These are phyloP conservation scores for Solanum bulbocastanum DNA, from an alignment of 257 asterid species.

Conservation along the genomic window DNA sequence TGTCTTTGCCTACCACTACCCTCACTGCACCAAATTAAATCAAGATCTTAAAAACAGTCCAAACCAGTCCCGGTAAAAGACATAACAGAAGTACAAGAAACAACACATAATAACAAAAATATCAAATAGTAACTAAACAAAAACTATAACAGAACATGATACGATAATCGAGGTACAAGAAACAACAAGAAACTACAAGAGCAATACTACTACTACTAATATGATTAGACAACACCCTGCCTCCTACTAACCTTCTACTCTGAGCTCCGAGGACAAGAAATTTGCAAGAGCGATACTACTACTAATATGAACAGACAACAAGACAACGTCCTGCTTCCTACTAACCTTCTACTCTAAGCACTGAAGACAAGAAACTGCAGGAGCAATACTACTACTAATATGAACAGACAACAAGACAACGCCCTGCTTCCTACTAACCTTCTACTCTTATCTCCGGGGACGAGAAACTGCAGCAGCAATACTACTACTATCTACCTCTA, in stretches of 20 bases:
- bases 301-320: background rate
- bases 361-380: too few relatives aligned
- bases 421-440: background rate
- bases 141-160: background rate
- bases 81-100: background rate
- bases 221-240: too few relatives aligned
- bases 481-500: background rate
- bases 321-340: too few relatives aligned
- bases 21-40: constrained; percentile 40
- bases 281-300: too few relatives aligned
- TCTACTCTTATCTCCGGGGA: background rate
- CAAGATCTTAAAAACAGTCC: background rate
- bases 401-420: background rate
- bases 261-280: too few relatives aligned
- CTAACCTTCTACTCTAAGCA: too few relatives aligned
- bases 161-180: background rate
- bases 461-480: background rate
- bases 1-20: constrained; percentile 78
- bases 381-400: background rate
- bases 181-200: background rate
- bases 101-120: background rate
- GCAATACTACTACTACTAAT: background rate
- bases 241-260: too few relatives aligned
- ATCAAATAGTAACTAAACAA: background rate
- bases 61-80: background rate